Evolutionary conservation across 805 yeast species (phyloP), one percentile per base, ranked within the genome.

Genomic region (Candida hungchunana): DNA sequence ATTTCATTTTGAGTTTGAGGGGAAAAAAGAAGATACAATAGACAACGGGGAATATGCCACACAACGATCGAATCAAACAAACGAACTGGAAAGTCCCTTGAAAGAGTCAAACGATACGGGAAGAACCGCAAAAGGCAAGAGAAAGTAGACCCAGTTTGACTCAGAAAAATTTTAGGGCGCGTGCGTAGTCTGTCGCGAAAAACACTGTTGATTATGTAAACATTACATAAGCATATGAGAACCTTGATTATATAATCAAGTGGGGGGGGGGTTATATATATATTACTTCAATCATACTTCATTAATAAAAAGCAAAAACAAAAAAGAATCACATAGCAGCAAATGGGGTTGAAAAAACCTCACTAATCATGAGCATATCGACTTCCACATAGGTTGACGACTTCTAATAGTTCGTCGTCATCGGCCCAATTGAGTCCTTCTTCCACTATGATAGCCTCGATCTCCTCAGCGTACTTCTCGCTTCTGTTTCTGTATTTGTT

Each of bases 1-100:
- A 93, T 67, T 93, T 93, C 97, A 93, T 90, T 18, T 6, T 30
- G 20, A 22, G n/a, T n/a, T n/a, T n/a, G n/a, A n/a, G n/a, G n/a
- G n/a, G n/a, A 29, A 28, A 9, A 20, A 8, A 21, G 19, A 13
- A n/a, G 24, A 22, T 17, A 12, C 17, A 21, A 24, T 18, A 21
- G 19, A 29, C 9, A 9, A 13, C 21, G n/a, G 11, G 26, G 14
- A 24, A 13, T 4, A 25, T 11, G 39, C 36, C 40, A 30, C 37
- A n/a, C 29, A 22, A 32, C 36, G 7, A 21, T 25, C 29, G 8
- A 17, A 28, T 23, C 17, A 31, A 23, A 31, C 32, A 17, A 20
- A 15, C 9, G 17, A 38, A 16, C 20, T 11, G 8, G 7, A 5
- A 10, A 23, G 28, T 25, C 34, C 37, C 34, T 30, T 26, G 12